Evolutionary conservation across 2,329 filamentous ascomycete genomes (phyloP), one percentile per base, ranked within the genome.

Genomic region (Bipolaris bicolor): DNA sequence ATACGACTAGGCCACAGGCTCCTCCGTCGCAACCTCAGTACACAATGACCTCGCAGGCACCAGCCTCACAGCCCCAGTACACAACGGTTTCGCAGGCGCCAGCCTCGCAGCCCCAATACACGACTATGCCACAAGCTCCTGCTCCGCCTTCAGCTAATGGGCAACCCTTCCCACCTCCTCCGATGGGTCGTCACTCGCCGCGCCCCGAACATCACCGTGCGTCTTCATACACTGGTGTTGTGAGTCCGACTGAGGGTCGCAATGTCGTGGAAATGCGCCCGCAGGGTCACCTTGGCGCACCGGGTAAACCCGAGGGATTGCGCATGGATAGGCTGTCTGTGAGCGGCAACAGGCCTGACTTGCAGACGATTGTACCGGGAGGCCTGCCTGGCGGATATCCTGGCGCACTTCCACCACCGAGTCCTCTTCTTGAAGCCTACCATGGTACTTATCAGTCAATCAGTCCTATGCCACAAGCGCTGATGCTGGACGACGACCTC

Each of bases 361-460:
- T 79, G 16, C 69, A 77, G 16, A 72, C 65, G 10, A 73, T 49
- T 15, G 20, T 39, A 29, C 34, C 46, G 5, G 34, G 34, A 26
- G 46, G 46, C 46, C 26, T 49, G 33, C 46, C 46, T 39, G 46
- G 46, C 34, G 46, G 20, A 1, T 50, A 22, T 40, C 15, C 44
- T 9, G 58, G 72, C 18, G 76, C 71, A 33, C 73, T 82, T 43
- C 84, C 91, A 1, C 91, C 92, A 0, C 86, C 86, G 1, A 97
- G 92, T 61, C 95, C 94, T 0, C 82, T 98, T 48, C 85, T 97
- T 1, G 94, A 98, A 77, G 89, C 95, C 0, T 98, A 98, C 77
- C 90, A 89, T 61, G 94, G 94, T 37, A 97, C 93, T 0, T 98
- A 96, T 69, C 94, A 98, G 76, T 91, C 91, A 56, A 90, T 96